phyloP scores from a whole-genome alignment of 2,329 filamentous ascomycete genomes.

The Aspergillus sp. region DNA sequence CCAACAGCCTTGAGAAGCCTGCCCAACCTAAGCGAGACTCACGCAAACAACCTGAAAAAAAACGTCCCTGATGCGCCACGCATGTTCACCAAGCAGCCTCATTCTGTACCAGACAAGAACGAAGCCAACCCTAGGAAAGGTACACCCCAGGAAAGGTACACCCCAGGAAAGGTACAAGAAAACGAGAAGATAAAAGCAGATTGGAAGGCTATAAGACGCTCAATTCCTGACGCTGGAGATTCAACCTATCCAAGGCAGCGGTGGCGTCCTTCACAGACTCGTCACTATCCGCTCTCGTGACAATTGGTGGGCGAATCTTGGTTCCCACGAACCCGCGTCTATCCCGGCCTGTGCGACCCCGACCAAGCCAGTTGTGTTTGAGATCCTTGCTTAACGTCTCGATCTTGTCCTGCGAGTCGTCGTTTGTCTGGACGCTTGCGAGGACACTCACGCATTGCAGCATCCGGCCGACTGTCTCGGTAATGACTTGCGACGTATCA shows the following conservation, averaged over 20 bases:
- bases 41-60: neutral
- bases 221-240: constrained; percentile 34
- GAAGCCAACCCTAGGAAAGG: constrained; percentile 6
- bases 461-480: constrained; percentile 93
- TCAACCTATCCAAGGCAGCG: constrained; percentile 14
- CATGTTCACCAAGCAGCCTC: constrained; percentile 6
- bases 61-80: neutral
- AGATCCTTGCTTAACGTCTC: constrained; percentile 82
- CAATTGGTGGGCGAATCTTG: constrained; percentile 48
- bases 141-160: constrained; percentile 1
- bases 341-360: constrained; percentile 87
- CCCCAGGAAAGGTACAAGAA: constrained; percentile 7
- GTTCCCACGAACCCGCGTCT: constrained; percentile 85
- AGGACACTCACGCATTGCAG: constrained; percentile 94
- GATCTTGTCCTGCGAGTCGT: constrained; percentile 76
- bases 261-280: constrained; percentile 27
- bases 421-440: constrained; percentile 72
- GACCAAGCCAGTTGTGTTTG: constrained; percentile 95
- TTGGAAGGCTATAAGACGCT: constrained; percentile 32
- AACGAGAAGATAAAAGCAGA: constrained; percentile 14
- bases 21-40: neutral
- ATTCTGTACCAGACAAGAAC: constrained; percentile 25
- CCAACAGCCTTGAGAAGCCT: neutral
- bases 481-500: constrained; percentile 71
- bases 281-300: constrained; percentile 32